Evolutionary conservation across 352 stramenopile species (phyloP).

Genomic region (Phytophthora pluvialis): DNA sequence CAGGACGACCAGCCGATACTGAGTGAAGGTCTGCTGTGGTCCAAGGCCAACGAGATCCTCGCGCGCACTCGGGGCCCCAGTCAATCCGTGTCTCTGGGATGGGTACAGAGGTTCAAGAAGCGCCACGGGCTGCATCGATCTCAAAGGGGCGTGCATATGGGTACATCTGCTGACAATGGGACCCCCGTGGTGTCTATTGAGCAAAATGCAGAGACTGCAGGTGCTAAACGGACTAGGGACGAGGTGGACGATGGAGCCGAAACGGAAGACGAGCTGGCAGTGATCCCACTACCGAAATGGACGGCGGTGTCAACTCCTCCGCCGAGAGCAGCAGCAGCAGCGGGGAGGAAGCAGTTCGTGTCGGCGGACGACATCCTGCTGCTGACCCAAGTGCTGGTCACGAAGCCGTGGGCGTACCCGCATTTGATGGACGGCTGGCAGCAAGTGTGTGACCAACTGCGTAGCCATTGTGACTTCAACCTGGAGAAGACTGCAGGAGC

Average conservation of each 20-base stretch:
- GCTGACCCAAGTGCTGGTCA: slow-evolving; percentile 35
- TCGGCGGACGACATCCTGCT: slow-evolving; percentile 44
- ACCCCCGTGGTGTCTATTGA: background rate
- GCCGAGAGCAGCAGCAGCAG: background rate
- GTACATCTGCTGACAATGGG: too few species aligned
- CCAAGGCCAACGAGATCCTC: slow-evolving; percentile 49
- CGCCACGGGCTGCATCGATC: slow-evolving; percentile 45
- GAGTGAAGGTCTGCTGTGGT: slow-evolving; percentile 37
- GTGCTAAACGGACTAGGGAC: slow-evolving; percentile 5
- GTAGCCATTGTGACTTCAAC: slow-evolving; percentile 18
- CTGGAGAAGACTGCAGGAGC: slow-evolving; percentile 47
- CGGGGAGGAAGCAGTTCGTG: slow-evolving; percentile 43
- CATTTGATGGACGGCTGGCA: slow-evolving; percentile 48
- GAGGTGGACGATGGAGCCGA: background rate
- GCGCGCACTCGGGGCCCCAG: slow-evolving; percentile 14
- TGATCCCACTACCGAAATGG: slow-evolving; percentile 12
- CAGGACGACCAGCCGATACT: slow-evolving; percentile 17
- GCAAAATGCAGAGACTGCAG: background rate
- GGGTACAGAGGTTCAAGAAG: slow-evolving; percentile 49
- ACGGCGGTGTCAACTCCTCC: background rate
- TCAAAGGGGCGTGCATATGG: slow-evolving; percentile 9
- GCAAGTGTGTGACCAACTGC: slow-evolving; percentile 30
- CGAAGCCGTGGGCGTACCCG: slow-evolving; percentile 38
- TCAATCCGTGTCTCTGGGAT: slow-evolving; percentile 38
- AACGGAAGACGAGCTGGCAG: slow-evolving; percentile 11